Base-by-base conservation (phyloP, 2,329 filamentous ascomycete species). In the Botrytis pseudocinerea region DNA sequence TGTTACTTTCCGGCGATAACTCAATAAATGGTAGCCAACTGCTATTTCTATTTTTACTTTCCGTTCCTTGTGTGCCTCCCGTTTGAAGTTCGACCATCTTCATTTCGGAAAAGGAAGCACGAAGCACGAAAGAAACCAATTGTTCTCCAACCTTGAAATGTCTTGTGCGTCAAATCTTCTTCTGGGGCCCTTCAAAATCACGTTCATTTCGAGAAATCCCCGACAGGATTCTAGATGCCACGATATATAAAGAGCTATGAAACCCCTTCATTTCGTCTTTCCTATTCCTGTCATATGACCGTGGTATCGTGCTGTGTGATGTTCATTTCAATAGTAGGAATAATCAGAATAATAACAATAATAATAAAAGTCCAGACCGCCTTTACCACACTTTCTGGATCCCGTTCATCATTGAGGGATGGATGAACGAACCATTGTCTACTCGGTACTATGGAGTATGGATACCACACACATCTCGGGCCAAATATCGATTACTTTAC, bases 131-230 rank as follows among this genome's bases (percentile, higher is more conserved):
- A 38, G 14, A 22, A 40, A 8, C 9, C 2, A 62, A n/a, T 42
- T 2, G 14, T 62, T 62, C 60, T 62, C 60, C 38, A 62, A 42
- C 60, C 60, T 62, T 6, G 38, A 42, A 63, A 63, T 63, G 60
- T 63, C 60, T 63, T 59, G 54, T 18, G 6, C n/a, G 35, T 62
- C 25, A 5, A 44, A 18, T 63, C 40, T 63, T 42, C 28, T 18
- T 42, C 60, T 20, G 38, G 38, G 22, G 4, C 60, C 16, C 51
- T 25, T 40, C 16, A 4, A n/a, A 28, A 42, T 42, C 59, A 62
- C 25, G 14, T 61, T 61, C 59, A 62, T 62, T 9, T 42, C 1
- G 14, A 42, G 25, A 28, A 38, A 40, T 42, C 14, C n/a, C 25
- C 12, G 60, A 28, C 25, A 42, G 38, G 60, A 40, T 28, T 63